Evolutionary conservation across 1,284 basidiomycete species (phyloP), one percentile per base, ranked within the genome.

Genomic region (Rhodotorula sp.): DNA sequence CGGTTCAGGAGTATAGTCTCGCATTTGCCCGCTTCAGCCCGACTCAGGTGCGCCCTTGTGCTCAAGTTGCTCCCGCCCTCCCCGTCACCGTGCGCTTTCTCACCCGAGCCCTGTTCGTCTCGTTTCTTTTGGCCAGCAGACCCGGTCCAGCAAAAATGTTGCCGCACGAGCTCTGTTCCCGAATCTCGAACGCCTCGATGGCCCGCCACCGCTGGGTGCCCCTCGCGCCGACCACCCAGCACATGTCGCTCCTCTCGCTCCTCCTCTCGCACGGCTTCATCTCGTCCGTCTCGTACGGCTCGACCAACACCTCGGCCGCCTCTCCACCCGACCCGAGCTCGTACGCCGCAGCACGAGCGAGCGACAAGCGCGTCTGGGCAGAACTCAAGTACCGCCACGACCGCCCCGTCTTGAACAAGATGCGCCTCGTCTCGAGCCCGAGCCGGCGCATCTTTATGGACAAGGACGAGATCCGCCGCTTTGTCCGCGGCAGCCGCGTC

Each of bases 321-420:
- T 58, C 65, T 4, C 59, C 66, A 0, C 74, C 74, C 6, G 63
- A 69, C 16, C 91, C 92, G 0, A 76, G 79, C 0, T 84, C 84
- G 16, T 95, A 91, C 79, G 78, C 84, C 61, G 74, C 78, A 3
- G 88, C 85, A 10, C 81, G 79, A 15, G 74, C 76, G 2, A 54
- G 66, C 52, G 78, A 80, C 46, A 68, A 70, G 46, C 73, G 91
- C 48, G 90, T 96, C 81, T 94, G 93, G 92, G 91, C 91, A 4
- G 88, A 91, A 73, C 87, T 96, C 76, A 96, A 96, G 82, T 95
- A 93, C 82, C 86, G 91, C 64, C 88, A 91, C 75, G 91, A 95
- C 82, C 83, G 87, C 46, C 91, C 92, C 1, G 91, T 95, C 26
- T 84, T 96, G 69, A 85, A 83, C 65, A 79, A 85, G 75, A 90